Evolutionary conservation across 108 stramenopile genomes (phyloP).

Genomic region (Ochromonas danica): DNA sequence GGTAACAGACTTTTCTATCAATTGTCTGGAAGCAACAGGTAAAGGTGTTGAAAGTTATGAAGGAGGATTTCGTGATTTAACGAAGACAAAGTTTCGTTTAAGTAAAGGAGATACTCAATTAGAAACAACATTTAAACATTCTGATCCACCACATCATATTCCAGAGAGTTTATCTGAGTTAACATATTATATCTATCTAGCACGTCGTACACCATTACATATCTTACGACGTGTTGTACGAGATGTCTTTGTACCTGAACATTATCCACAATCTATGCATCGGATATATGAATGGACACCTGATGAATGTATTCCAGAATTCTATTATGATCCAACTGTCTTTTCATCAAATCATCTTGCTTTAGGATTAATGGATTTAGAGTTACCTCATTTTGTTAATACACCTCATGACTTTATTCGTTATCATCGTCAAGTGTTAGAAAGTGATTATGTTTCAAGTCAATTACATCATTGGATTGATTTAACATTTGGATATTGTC

Average conservation of each 20-base stretch:
- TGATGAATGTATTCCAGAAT: slow-evolving; percentile 72
- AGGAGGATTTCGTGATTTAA: slow-evolving; percentile 55
- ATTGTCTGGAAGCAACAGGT: not conserved
- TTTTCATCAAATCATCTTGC: slow-evolving; percentile 54
- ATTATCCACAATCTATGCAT: slow-evolving; percentile 62
- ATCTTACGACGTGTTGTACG: slow-evolving; percentile 59
- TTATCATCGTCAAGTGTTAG: slow-evolving; percentile 63
- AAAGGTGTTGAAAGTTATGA: slow-evolving; percentile 31
- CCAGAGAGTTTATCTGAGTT: slow-evolving; percentile 67
- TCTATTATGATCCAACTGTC: slow-evolving; percentile 56
- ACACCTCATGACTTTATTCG: slow-evolving; percentile 44
- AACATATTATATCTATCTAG: slow-evolving; percentile 65
- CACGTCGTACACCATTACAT: slow-evolving; percentile 52
- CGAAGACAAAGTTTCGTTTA: slow-evolving; percentile 64
- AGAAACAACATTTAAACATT: slow-evolving; percentile 60
- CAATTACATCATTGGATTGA: slow-evolving; percentile 67
- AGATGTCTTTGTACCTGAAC: slow-evolving; percentile 62
- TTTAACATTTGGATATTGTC: slow-evolving; percentile 62
- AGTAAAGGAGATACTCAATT: slow-evolving; percentile 70
- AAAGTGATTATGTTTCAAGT: slow-evolving; percentile 55
- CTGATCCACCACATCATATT: slow-evolving; percentile 64
- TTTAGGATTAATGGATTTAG: slow-evolving; percentile 53
- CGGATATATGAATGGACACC: slow-evolving; percentile 69
- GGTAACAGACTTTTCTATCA: slow-evolving; percentile 62
- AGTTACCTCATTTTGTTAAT: slow-evolving; percentile 45